A percentile compares a stretch with the other conserved stretches of the same genome.
Conservation (phyloP, 495 filamentous ascomycete genomes). For the Penicillium atrosanguineum region DNA sequence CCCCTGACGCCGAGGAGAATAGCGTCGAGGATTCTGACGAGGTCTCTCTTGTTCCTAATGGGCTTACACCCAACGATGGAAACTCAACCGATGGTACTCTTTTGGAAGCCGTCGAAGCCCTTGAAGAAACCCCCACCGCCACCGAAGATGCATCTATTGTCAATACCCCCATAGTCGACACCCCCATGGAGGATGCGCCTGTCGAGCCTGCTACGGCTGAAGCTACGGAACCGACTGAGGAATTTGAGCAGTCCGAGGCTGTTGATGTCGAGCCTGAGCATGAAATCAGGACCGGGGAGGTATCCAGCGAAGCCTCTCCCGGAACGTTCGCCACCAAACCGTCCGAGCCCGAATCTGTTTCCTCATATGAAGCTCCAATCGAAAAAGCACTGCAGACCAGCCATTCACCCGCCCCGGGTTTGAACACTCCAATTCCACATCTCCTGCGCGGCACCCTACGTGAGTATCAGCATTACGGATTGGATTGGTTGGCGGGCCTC, state of each 20-base stretch:
- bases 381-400: conserved; percentile 34
- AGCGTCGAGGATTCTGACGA: conserved; percentile 42
- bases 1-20: conserved; percentile 6
- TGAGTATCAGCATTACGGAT: conserved; percentile 93
- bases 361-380: conserved; percentile 50
- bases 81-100: conserved; percentile 19
- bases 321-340: conserved; percentile 65
- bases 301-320: conserved; percentile 51
- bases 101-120: conserved; percentile 16
- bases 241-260: conserved; percentile 10
- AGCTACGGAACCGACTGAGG: background rate
- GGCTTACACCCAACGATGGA: conserved; percentile 10
- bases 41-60: conserved; percentile 48
- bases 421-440: conserved; percentile 77
- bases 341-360: conserved; percentile 65
- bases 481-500: conserved; percentile 93
- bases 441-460: conserved; percentile 88
- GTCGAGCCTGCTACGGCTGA: conserved; percentile 2
- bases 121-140: conserved; percentile 10
- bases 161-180: conserved; percentile 14
- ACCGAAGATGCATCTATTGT: conserved; percentile 12
- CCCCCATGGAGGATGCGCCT: conserved; percentile 10
- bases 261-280: conserved; percentile 12
- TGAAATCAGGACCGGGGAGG: conserved; percentile 28
- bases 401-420: conserved; percentile 36